Percentiles rank a stretch among this genome's conserved stretches.
Evolutionary conservation across 257 asterid species (phyloP).

Genomic region (Nicotiana tomentosiformis): DNA sequence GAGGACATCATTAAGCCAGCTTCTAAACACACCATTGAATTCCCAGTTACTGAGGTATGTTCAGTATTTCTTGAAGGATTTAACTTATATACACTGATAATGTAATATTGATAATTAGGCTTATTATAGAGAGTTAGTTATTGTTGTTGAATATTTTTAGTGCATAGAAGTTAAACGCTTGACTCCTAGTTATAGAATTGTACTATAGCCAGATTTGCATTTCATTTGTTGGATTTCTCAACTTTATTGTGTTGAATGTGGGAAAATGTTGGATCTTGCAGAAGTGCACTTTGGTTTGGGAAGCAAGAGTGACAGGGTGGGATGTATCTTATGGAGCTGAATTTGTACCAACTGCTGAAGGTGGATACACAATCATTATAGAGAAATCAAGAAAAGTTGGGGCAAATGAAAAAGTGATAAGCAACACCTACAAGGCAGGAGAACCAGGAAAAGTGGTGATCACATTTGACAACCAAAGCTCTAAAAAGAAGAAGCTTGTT

Average conservation of each 20-base stretch:
- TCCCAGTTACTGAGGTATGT: slow-evolving; percentile 77
- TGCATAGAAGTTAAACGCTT: background rate
- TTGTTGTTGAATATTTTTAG: too few relatives aligned
- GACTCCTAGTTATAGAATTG: background rate
- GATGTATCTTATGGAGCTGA: slow-evolving; percentile 82
- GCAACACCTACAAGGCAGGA: slow-evolving; percentile 55
- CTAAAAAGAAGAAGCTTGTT: slow-evolving; percentile 86
- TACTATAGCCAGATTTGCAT: background rate
- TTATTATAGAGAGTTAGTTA: too few relatives aligned
- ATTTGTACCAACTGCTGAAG: slow-evolving; percentile 70
- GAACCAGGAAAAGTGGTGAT: slow-evolving; percentile 82
- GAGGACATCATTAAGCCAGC: slow-evolving; percentile 82
- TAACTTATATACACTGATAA: background rate
- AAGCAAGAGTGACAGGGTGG: slow-evolving; percentile 84
- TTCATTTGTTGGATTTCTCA: background rate
- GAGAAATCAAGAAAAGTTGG: slow-evolving; percentile 70
- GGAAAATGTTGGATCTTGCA: slow-evolving; percentile 19
- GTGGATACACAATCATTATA: slow-evolving; percentile 77
- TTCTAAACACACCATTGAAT: slow-evolving; percentile 59
- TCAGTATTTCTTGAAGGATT: background rate
- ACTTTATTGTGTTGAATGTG: background rate
- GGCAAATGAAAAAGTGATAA: slow-evolving; percentile 54
- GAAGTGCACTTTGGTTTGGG: slow-evolving; percentile 74
- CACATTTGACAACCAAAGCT: slow-evolving; percentile 74
- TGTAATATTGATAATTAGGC: too few relatives aligned